These are phyloP conservation scores for Barnettozyma californica DNA, from an alignment of 805 yeast species.

Conservation along the genomic window DNA sequence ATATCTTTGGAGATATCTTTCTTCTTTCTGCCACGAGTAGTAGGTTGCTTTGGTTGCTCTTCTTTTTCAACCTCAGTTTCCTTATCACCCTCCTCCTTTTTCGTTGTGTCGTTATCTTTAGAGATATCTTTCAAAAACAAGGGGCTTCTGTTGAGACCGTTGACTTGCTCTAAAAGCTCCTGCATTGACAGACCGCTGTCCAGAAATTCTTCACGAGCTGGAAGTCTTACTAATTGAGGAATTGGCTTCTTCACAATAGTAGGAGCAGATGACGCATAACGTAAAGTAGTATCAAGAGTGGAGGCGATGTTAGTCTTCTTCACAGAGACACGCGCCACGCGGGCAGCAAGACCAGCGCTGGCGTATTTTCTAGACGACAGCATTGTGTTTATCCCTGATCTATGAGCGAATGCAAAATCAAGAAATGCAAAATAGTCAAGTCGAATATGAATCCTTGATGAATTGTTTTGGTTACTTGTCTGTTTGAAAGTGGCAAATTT, in stretches of 20 bases:
- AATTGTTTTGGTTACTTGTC: neutral
- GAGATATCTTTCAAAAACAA: constrained; percentile 7
- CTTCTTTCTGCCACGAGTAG: constrained; percentile 24
- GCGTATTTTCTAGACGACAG: constrained; percentile 9
- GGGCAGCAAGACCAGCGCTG: neutral
- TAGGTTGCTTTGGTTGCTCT: constrained; percentile 1
- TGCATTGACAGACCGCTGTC: constrained; percentile 14
- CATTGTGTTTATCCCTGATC: neutral
- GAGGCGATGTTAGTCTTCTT: neutral
- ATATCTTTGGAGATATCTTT: constrained; percentile 17
- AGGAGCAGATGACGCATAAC: constrained; percentile 10
- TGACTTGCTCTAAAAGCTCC: constrained; percentile 20
- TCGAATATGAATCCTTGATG: neutral
- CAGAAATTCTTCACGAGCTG: neutral
- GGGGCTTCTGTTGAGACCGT: constrained; percentile 15
- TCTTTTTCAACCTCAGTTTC: constrained; percentile 4
- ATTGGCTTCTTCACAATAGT: neutral
- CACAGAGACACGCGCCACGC: neutral
- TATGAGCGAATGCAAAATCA: neutral
- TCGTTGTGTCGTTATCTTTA: neutral
- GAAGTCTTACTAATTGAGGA: neutral
- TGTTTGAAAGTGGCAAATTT: neutral
- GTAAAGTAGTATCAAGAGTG: neutral
- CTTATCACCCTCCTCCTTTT: constrained; percentile 5
- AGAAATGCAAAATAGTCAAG: neutral